Base-by-base conservation (phyloP, 139 green algal species). In the Nannochloris sp. region DNA sequence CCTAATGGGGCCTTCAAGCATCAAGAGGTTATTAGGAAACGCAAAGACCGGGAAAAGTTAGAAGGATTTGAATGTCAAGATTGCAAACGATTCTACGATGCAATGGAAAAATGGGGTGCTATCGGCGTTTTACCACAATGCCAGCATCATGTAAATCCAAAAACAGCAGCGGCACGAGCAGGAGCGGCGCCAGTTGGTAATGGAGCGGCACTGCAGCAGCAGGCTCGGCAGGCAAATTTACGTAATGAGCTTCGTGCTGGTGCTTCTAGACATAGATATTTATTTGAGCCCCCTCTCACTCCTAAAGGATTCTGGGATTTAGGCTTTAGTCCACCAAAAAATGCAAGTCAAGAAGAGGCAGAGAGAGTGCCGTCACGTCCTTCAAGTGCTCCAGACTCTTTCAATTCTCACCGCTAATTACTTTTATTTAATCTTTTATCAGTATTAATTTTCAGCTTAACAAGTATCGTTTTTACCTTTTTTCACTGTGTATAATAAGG, bases 301-400 rank as follows among this genome's bases (percentile, higher is more conserved):
- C 78, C 78, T 35, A 31, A 57, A 7, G 71, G 71, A 7, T 81
- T 76, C 25, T 85, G 78, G 78, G 65, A 85, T 48, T 70, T 85
- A 59, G 71, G 63, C 3, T 76, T 81, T 33, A 45, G 9, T 45
- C 37, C 37, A 45, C 9, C 12, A 9, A 45, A 45, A 12, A 45
- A 45, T n/a, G n/a, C n/a, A n/a, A n/a, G n/a, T n/a, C n/a, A n/a
- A n/a, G n/a, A n/a, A n/a, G n/a, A n/a, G n/a, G n/a, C n/a, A n/a
- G n/a, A n/a, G n/a, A n/a, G n/a, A n/a, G n/a, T n/a, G n/a, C n/a
- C n/a, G n/a, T n/a, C n/a, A n/a, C n/a, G n/a, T n/a, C n/a, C n/a
- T n/a, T n/a, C n/a, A n/a, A n/a, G n/a, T n/a, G n/a, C n/a, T n/a
- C n/a, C n/a, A n/a, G n/a, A n/a, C n/a, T n/a, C n/a, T n/a, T n/a